Percentiles rank a stretch among this genome's conserved stretches.
Evolutionary conservation across 176 grass and related monocot genomes (phyloP).

Genomic region (Zoysia pacifica): DNA sequence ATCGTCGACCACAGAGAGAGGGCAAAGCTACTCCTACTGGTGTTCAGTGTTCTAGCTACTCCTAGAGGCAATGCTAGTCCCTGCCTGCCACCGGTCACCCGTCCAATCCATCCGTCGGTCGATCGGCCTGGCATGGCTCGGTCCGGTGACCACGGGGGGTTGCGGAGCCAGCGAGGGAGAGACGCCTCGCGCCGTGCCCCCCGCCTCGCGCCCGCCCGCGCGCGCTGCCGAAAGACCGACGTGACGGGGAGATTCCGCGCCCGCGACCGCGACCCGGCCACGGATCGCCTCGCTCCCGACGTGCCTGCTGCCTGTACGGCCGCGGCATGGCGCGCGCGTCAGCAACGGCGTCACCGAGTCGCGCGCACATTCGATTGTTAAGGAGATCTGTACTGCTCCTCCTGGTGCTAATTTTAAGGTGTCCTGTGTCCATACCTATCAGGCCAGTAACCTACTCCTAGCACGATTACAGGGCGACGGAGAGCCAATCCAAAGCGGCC

Average conservation of each 20-base stretch:
- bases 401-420: neutral
- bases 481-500: neutral
- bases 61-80: neutral
- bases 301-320: slow-evolving; percentile 32
- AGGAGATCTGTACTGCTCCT: neutral
- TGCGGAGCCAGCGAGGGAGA: neutral
- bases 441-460: neutral
- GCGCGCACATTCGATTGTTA: neutral
- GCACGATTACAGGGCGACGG: neutral
- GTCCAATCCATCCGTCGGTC: neutral
- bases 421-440: neutral
- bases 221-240: slow-evolving; percentile 4
- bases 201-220: neutral
- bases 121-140: neutral
- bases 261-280: neutral
- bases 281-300: neutral
- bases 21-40: neutral
- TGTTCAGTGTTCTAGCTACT: neutral
- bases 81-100: slow-evolving; percentile 10
- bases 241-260: slow-evolving; percentile 6
- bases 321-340: slow-evolving; percentile 10
- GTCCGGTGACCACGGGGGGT: neutral
- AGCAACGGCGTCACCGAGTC: neutral
- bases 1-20: neutral
- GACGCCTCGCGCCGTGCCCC: neutral